These are phyloP conservation scores for Oenanthe javanica DNA, from an alignment of 140 eudicot species.

Conservation along the genomic window DNA sequence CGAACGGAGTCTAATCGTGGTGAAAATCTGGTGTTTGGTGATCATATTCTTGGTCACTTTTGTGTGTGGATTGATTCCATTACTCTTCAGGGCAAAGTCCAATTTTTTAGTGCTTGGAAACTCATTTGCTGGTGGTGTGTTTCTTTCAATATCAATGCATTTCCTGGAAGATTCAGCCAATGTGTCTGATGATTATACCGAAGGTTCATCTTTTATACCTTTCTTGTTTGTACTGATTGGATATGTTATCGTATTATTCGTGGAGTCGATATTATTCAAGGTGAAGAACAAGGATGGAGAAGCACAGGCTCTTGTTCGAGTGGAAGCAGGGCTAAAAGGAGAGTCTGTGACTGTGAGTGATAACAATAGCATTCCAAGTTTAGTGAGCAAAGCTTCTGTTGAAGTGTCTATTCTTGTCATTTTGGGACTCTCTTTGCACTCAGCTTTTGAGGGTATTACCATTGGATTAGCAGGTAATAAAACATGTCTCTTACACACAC, in stretches of 20 bases:
- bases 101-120: slow-evolving; percentile 61
- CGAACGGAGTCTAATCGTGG: slow-evolving; percentile 46
- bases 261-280: slow-evolving; percentile 44
- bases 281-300: slow-evolving; percentile 19
- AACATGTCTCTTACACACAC: neutral
- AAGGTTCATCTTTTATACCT: slow-evolving; percentile 46
- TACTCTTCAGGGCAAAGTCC: slow-evolving; percentile 63
- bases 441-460: slow-evolving; percentile 86
- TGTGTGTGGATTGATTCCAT: slow-evolving; percentile 67
- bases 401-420: slow-evolving; percentile 63
- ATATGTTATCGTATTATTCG: slow-evolving; percentile 66
- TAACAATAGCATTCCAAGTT: neutral
- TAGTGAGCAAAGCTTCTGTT: slow-evolving; percentile 32
- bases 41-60: slow-evolving; percentile 64
- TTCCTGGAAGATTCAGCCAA: slow-evolving; percentile 53
- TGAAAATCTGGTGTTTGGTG: slow-evolving; percentile 73
- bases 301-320: slow-evolving; percentile 26
- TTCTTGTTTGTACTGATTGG: slow-evolving; percentile 74
- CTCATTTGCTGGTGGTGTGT: slow-evolving; percentile 79
- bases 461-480: slow-evolving; percentile 64
- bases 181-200: slow-evolving; percentile 6
- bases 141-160: slow-evolving; percentile 89
- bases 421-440: slow-evolving; percentile 74
- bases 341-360: slow-evolving; percentile 15
- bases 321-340: slow-evolving; percentile 25